Percentiles rank a stretch among this genome's conserved stretches.
These are phyloP conservation scores for Diutina neorugosa DNA, from an alignment of 1,139 yeast genomes.

Conservation along the genomic window DNA sequence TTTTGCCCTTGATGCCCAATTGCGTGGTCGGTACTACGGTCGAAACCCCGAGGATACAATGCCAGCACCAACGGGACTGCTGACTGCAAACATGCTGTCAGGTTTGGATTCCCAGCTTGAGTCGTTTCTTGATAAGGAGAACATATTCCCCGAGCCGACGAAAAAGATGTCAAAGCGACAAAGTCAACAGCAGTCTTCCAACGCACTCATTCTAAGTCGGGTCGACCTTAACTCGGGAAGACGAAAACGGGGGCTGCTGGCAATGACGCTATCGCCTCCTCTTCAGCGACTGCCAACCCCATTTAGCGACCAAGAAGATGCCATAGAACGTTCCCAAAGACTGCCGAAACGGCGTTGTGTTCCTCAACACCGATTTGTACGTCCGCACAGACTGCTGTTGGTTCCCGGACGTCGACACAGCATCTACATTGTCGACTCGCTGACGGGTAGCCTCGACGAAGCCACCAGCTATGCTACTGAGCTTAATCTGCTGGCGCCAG, in stretches of 20 bases:
- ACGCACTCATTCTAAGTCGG: neutral
- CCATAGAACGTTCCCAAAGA: neutral
- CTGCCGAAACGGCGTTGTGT: conserved; percentile 3
- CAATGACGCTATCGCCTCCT: neutral
- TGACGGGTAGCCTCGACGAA: conserved; percentile 53
- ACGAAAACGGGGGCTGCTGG: neutral
- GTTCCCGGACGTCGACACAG: conserved; percentile 8
- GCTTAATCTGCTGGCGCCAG: conserved; percentile 50
- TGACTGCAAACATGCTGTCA: neutral
- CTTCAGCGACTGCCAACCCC: neutral
- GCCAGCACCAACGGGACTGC: neutral
- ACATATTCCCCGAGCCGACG: neutral
- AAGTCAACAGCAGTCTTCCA: neutral
- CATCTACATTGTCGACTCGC: conserved; percentile 53
- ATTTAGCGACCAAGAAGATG: neutral
- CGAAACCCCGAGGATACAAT: neutral
- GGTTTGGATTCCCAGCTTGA: neutral
- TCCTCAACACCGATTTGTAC: neutral
- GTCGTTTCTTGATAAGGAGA: neutral
- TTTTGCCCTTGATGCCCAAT: neutral
- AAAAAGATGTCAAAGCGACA: neutral
- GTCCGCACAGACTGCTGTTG: neutral
- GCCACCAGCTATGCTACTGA: conserved; percentile 73
- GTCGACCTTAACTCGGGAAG: neutral
- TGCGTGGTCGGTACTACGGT: neutral